Evolutionary conservation across 495 filamentous ascomycete genomes (phyloP), one percentile per base, ranked within the genome.

Genomic region (Xylaria cubensis): DNA sequence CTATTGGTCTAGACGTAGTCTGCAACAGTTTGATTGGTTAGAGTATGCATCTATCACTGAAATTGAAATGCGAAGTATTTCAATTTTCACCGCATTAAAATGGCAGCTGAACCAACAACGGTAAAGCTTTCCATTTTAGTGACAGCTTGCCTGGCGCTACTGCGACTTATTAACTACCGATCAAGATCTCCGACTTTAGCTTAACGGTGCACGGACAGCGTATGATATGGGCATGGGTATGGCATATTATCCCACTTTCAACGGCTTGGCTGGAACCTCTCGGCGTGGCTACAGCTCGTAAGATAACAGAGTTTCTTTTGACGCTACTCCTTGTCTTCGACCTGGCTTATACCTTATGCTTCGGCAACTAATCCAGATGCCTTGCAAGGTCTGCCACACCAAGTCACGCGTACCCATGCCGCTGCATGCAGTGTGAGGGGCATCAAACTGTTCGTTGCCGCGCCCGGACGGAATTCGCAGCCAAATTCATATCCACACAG

Each of bases 221-320:
- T 32, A 61, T 34, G 29, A 17, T 8, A 7, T 59, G 0, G 6
- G 32, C 56, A 59, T n/a, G 58, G 58, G 32, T n/a, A 61, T 7
- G 58, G 32, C 58, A 61, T 21, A 12, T 4, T 21, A 34, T 61
- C 39, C 58, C 58, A 39, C 58, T 41, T 34, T 50, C 26, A 67
- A 66, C 48, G 48, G 48, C 64, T 41, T 55, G 36, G 15, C 53
- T 17, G 44, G 64, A 67, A 53, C 29, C 9, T 51, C 64, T 67
- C 64, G 48, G 64, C 64, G 41, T 51, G 46, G 64, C 44, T 26
- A 36, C 32, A 26, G n/a, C 29, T 39, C n/a, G n/a, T 26, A 42
- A 13, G n/a, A 46, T 42, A 56, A 56, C 24, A 56, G 26, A 56
- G 13, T 32, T 46, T 17, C 17, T 39, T 19, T 21, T 39, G 19